Evolutionary conservation across 2,329 filamentous ascomycete genomes (phyloP).

Genomic region (Aspergillus oerlinghausenensis): DNA sequence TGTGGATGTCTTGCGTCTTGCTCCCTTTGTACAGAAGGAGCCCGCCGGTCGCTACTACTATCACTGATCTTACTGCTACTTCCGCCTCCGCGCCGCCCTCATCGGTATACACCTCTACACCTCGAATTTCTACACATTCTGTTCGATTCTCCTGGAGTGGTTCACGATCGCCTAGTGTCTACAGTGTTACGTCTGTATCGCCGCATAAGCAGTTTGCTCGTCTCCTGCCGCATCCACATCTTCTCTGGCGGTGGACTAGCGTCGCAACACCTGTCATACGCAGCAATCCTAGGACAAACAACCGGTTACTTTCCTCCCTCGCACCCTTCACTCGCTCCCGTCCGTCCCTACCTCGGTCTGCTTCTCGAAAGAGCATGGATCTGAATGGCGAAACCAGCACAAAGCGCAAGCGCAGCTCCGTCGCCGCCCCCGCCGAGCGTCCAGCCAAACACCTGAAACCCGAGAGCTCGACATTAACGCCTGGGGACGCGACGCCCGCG

Average conservation of each 20-base stretch:
- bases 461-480: slow-evolving; percentile 38
- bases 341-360: slow-evolving; percentile 4
- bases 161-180: not conserved
- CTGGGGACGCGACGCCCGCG: slow-evolving; percentile 39
- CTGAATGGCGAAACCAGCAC: slow-evolving; percentile 45
- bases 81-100: slow-evolving; percentile 9
- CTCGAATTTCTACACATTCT: not conserved
- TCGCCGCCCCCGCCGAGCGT: slow-evolving; percentile 46
- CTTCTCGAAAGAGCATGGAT: slow-evolving; percentile 38
- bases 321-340: slow-evolving; percentile 1
- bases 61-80: slow-evolving; percentile 13
- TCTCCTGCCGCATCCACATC: not conserved
- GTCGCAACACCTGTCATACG: slow-evolving; percentile 7
- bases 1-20: slow-evolving; percentile 35
- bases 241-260: slow-evolving; percentile 6
- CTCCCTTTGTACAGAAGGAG: slow-evolving; percentile 26
- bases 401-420: slow-evolving; percentile 55
- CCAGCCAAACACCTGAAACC: slow-evolving; percentile 54
- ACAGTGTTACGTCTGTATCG: not conserved
- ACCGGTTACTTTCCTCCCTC: slow-evolving; percentile 10
- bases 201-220: not conserved
- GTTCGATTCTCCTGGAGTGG: not conserved
- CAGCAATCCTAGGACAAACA: slow-evolving; percentile 12
- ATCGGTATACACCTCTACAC: slow-evolving; percentile 4
- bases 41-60: slow-evolving; percentile 21